Base-by-base conservation (phyloP, 805 yeast genomes). In the Metschnikowia santaceciliae region DNA sequence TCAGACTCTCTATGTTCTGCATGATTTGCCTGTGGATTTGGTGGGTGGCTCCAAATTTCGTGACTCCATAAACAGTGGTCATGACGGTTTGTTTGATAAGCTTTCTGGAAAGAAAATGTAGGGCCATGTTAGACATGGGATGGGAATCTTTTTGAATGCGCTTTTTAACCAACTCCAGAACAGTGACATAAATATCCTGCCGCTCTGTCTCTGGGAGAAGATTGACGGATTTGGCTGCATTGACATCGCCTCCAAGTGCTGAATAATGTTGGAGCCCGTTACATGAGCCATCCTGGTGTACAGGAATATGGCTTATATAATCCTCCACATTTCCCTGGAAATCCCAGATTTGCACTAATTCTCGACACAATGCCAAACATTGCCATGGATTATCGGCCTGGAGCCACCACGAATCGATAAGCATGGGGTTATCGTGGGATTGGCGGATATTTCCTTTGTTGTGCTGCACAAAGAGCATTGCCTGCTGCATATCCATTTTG, bases 221-320 rank as follows among this genome's bases (percentile, higher is more conserved):
- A 52, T 74, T 74, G 5, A 74, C 78, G 1, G 77, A 69, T n/a
- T 42, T 45, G 0, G 71, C 77, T 2, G 76, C 78, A 13, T 56
- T 62, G 17, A 39, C 32, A 52, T 74, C 78, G 0, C 62, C 62
- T 2, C 76, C 72, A 15, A 74, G 57, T 1, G 77, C 78, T 6
- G 78, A 73, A 57, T 74, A 74, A 53, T 74, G 78, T 57, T 74
- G 78, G 35, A 74, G 64, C 2, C 78, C 78, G 55, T 74, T 74
- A 50, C 78, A 74, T 0, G 77, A 69, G 0, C 78, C 78, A 57
- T 74, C 78, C 52, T 68, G 73, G 47, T 72, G 76, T 6, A 74
- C 62, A 0, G 77, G 72, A 17, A 72, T 60, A 35, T 76, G 54
- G 30, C 68, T 59, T 15, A 42, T 42, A 42, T 54, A 74, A 0